Evolutionary conservation across 176 grass and related monocot species (phyloP).

Genomic region (Triticum turgidum): DNA sequence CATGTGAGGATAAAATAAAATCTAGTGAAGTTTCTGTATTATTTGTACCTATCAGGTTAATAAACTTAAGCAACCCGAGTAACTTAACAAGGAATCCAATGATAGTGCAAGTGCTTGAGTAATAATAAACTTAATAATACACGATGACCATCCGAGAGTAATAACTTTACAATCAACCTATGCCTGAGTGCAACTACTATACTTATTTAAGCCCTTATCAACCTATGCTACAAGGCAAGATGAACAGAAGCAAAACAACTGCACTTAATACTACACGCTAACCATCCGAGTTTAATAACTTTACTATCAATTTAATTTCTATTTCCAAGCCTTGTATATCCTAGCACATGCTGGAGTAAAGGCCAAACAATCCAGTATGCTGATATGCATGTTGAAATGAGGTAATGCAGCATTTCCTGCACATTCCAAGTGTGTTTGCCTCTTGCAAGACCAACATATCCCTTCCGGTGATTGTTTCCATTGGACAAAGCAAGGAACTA

Average conservation of each 20-base stretch:
- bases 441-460: neutral
- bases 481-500: conserved; percentile 20
- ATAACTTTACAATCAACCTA: neutral
- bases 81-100: conserved; percentile 10
- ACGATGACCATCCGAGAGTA: neutral
- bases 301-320: neutral
- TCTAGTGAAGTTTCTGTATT: neutral
- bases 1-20: neutral
- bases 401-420: neutral
- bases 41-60: neutral
- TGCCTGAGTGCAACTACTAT: neutral
- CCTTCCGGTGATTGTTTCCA: neutral
- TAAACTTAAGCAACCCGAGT: neutral
- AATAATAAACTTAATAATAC: neutral
- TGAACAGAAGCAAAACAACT: neutral
- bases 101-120: neutral
- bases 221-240: neutral
- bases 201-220: neutral
- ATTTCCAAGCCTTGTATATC: neutral
- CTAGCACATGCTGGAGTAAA: conserved; percentile 8
- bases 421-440: neutral
- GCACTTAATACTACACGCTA: neutral
- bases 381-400: neutral
- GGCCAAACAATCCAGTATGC: neutral
- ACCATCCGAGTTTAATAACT: neutral